These are phyloP conservation scores for Knoxia roxburghii DNA, from an alignment of 257 asterid genomes.

Conservation along the genomic window DNA sequence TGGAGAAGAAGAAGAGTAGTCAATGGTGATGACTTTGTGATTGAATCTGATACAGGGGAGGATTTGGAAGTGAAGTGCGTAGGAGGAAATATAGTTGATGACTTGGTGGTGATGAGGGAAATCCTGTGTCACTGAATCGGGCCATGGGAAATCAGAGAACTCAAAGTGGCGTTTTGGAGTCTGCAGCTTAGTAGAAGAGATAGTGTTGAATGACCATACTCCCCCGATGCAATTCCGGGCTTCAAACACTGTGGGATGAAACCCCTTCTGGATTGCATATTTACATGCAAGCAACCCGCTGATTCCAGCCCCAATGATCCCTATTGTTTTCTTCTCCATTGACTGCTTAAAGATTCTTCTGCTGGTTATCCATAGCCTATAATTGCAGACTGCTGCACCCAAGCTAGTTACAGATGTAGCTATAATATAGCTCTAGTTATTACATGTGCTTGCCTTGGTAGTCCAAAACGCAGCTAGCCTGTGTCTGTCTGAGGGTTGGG, in stretches of 20 bases:
- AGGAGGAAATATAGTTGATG: conserved; percentile 39
- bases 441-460: no score
- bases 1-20: conserved; percentile 9
- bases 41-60: conserved; percentile 25
- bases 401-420: no score
- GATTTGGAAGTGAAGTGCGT: conserved; percentile 40
- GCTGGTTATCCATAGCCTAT: no score
- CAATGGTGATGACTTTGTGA: conserved; percentile 34
- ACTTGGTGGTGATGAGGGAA: conserved; percentile 51
- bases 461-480: no score
- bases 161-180: conserved; percentile 46
- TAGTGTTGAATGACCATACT: conserved; percentile 52
- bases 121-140: conserved; percentile 27
- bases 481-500: no score
- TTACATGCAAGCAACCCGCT: conserved; percentile 71
- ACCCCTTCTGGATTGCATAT: conserved; percentile 39
- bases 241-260: conserved; percentile 46
- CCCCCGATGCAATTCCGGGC: conserved; percentile 39
- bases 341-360: no score
- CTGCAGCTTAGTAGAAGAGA: conserved; percentile 52
- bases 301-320: conserved; percentile 57
- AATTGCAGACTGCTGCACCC: no score
- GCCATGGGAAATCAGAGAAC: conserved; percentile 62
- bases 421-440: no score
- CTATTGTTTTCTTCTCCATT: conserved; percentile 25